Conservation (phyloP, 2,329 filamentous ascomycete species). For the Emergomyces orientalis region DNA sequence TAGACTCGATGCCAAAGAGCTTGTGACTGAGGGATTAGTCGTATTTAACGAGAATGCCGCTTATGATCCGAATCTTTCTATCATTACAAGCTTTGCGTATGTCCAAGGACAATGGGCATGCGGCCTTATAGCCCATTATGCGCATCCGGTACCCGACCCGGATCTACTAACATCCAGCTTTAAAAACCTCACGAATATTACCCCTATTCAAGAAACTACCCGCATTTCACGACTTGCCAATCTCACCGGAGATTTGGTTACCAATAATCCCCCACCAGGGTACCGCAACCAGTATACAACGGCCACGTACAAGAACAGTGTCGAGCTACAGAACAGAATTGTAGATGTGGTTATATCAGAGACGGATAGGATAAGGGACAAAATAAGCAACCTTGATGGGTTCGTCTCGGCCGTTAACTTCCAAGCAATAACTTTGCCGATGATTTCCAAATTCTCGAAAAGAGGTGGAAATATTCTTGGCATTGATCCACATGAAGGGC, state of each 20-base stretch:
- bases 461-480: constrained; percentile 30
- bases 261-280: not conserved
- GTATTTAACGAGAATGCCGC: not conserved
- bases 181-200: not conserved
- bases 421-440: constrained; percentile 28
- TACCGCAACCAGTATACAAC: not conserved
- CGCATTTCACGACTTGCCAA: not conserved
- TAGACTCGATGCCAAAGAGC: not conserved
- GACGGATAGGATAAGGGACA: not conserved
- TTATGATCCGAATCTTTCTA: not conserved
- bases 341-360: not conserved
- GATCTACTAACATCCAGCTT: not conserved
- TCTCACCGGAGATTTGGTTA: not conserved
- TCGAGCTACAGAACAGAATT: constrained; percentile 1
- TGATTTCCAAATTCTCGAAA: constrained; percentile 23
- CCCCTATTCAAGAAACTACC: not conserved
- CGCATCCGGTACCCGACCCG: not conserved
- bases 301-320: constrained; percentile 1
- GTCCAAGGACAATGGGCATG: not conserved
- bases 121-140: not conserved
- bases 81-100: constrained; percentile 1
- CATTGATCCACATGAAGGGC: constrained; percentile 20
- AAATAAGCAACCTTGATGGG: not conserved
- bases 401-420: not conserved
- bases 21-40: not conserved